Base-by-base conservation (phyloP, 1,284 basidiomycete genomes). In the Pseudozyma sp. region DNA sequence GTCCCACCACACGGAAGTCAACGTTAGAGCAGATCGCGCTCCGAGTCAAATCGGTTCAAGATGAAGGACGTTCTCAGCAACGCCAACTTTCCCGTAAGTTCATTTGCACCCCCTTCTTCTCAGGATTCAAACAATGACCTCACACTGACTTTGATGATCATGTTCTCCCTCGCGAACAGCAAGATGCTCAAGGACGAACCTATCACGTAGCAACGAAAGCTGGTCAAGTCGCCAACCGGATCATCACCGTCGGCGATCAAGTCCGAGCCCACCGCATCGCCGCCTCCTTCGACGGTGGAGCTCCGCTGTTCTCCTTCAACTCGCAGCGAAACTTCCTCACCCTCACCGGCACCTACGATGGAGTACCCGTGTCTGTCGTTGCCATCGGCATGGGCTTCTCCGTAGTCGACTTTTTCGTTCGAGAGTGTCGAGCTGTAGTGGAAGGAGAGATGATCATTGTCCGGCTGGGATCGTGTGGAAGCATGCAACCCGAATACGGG, bases 281-380 rank as follows among this genome's bases (percentile, higher is more conserved):
- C 24, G 81, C 85, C 29, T 86, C 87, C 72, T 86, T 94, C 47
- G 92, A 94, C 85, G 72, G 65, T 56, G 78, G 84, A n/a, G 69
- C 66, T 33, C 78, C 83, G 11, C 31, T 79, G 17, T 92, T 93
- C 83, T 87, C 87, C 67, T 85, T 92, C 50, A 86, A 86, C 45
- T 92, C 91, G 17, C 91, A 92, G 75, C 87, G 92, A 53, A 92
- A 92, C 8, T 94, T 93, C 84, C 85, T 91, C 62, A 93, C 91
- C 4, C 88, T 92, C 69, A 93, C 92, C 5, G 92, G 92, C 11
- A 87, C 89, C 40, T 93, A 90, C 86, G 87, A 88, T 47, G 89
- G 88, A 47, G 84, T 88, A 4, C 91, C 92, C 6, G 83, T 94
- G 35, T 91, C 90, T 13, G 88, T 94, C 56, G 87, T 92, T 47